Conservation (phyloP, 495 filamentous ascomycete species). For the Jackrogersella multiformis region DNA sequence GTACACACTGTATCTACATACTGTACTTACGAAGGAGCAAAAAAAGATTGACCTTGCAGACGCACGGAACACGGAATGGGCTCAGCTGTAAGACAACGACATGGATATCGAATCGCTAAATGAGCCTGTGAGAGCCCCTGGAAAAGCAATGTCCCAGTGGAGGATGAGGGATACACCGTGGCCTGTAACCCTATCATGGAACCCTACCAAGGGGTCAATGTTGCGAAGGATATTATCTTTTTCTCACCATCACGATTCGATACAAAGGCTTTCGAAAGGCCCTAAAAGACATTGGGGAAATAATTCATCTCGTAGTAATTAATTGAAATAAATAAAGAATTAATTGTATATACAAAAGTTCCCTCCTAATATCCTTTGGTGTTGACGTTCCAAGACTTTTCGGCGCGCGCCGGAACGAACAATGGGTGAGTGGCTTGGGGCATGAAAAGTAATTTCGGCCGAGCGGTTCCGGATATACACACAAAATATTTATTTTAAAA, state of each 20-base stretch:
- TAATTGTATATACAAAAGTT: conserved; percentile 12
- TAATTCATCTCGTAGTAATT: neutral
- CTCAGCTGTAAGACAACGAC: conserved; percentile 22
- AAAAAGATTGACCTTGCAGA: conserved; percentile 26
- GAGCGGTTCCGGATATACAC: conserved; percentile 17
- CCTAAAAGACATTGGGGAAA: neutral
- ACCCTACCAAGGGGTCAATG: conserved; percentile 30
- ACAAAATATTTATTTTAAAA: neutral
- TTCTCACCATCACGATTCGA: conserved; percentile 6
- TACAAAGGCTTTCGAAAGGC: neutral
- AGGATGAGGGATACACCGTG: conserved; percentile 19
- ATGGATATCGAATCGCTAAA: conserved; percentile 37
- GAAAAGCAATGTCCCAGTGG: neutral
- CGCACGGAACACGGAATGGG: conserved; percentile 34
- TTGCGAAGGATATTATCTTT: conserved; percentile 5
- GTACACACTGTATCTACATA: neutral
- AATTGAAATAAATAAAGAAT: neutral
- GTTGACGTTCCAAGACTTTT: conserved; percentile 28
- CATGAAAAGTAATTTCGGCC: conserved; percentile 41
- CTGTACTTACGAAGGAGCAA: conserved; percentile 19
- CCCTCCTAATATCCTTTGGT: conserved; percentile 17
- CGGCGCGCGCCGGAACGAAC: conserved; percentile 8
- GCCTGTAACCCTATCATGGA: conserved; percentile 39
- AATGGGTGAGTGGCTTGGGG: conserved; percentile 27
- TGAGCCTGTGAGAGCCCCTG: conserved; percentile 38